phyloP scores from a whole-genome alignment of 2,329 filamentous ascomycete species.

The Penicillium sp. region DNA sequence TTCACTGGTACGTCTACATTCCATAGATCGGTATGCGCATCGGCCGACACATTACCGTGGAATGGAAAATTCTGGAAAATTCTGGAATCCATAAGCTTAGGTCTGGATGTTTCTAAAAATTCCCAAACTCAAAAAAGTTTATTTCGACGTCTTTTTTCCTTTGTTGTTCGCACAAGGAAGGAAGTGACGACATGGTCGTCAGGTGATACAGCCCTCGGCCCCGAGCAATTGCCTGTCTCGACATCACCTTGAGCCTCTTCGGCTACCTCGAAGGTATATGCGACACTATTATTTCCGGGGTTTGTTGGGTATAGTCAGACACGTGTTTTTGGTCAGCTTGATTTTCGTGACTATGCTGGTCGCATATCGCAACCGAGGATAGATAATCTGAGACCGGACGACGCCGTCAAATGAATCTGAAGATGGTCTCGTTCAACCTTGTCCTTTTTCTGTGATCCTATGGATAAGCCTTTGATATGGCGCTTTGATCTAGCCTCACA shows the following conservation, averaged over 20 bases:
- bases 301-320: too few relatives aligned
- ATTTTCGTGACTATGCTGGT: too few relatives aligned
- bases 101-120: background rate
- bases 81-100: background rate
- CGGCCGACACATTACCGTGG: background rate
- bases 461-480: background rate
- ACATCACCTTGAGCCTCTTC: too few relatives aligned
- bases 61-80: background rate
- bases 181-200: background rate
- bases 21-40: background rate
- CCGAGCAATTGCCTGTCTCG: background rate
- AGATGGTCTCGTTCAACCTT: background rate
- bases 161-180: background rate
- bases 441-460: background rate
- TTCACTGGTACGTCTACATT: background rate
- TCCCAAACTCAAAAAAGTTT: background rate
- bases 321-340: too few relatives aligned
- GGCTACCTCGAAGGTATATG: too few relatives aligned
- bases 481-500: background rate
- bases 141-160: background rate
- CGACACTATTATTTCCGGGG: too few relatives aligned
- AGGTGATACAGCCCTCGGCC: background rate
- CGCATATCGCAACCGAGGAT: background rate
- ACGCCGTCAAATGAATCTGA: background rate
- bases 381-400: too few relatives aligned